These are phyloP conservation scores for Claviceps capensis DNA, from an alignment of 2,329 filamentous ascomycete species.

Conservation along the genomic window DNA sequence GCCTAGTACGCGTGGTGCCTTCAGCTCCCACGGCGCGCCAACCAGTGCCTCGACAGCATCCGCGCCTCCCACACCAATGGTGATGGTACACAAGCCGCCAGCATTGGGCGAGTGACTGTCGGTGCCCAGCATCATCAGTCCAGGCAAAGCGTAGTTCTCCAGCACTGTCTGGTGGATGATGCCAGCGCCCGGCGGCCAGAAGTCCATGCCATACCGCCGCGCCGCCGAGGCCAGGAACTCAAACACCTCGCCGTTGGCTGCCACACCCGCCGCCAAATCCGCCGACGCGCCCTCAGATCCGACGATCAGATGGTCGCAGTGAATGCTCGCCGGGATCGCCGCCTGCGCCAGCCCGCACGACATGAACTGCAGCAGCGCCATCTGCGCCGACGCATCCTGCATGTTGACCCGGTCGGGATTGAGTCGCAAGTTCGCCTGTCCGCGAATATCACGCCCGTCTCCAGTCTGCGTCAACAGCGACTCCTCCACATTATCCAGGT, in stretches of 20 bases:
- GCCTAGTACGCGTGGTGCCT: slow-evolving; percentile 81
- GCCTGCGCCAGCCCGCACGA: slow-evolving; percentile 80
- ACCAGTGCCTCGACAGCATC: slow-evolving; percentile 95
- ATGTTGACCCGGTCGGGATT: slow-evolving; percentile 96
- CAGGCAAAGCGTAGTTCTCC: slow-evolving; percentile 95
- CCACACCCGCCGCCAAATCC: slow-evolving; percentile 73
- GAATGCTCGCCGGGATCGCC: slow-evolving; percentile 90
- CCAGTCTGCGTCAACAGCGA: slow-evolving; percentile 71
- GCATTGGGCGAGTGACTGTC: slow-evolving; percentile 96
- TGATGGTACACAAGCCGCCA: slow-evolving; percentile 84
- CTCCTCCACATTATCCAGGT: slow-evolving; percentile 80
- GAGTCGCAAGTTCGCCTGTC: slow-evolving; percentile 85
- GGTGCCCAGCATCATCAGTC: slow-evolving; percentile 96
- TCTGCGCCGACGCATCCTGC: slow-evolving; percentile 97
- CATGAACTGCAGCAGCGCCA: slow-evolving; percentile 98
- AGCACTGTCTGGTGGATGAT: slow-evolving; percentile 97
- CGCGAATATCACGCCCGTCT: slow-evolving; percentile 72
- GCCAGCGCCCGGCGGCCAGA: slow-evolving; percentile 86
- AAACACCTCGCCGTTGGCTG: slow-evolving; percentile 92
- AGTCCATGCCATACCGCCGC: slow-evolving; percentile 86
- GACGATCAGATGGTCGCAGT: slow-evolving; percentile 98
- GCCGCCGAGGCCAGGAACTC: slow-evolving; percentile 90
- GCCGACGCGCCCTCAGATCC: slow-evolving; percentile 79
- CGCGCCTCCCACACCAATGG: slow-evolving; percentile 92
- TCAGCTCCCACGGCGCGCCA: slow-evolving; percentile 93